A percentile compares a stretch with the other conserved stretches of the same genome.
Evolutionary conservation across 352 stramenopile species (phyloP).

Genomic region (Phytophthora pisi): DNA sequence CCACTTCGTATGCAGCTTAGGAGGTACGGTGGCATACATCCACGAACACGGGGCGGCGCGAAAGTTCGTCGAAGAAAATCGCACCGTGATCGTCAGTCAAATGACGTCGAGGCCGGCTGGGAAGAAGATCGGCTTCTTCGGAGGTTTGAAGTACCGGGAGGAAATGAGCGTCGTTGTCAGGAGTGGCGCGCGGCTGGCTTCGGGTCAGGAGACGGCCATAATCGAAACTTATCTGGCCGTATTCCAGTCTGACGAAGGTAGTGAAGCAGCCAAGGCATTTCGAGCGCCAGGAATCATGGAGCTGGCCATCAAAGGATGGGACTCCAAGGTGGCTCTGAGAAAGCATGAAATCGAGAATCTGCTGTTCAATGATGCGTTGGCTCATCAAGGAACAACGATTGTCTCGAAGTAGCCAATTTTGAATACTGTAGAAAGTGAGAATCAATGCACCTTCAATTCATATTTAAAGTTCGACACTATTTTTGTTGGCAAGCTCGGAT

Average conservation of each 20-base stretch:
- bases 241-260: background rate
- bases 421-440: no score
- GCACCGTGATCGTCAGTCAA: constrained; percentile 5
- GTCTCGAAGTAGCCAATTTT: background rate
- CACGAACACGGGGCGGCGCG: constrained; percentile 1
- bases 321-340: background rate
- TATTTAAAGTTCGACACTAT: no score
- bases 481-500: no score
- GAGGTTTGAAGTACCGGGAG: constrained; percentile 2
- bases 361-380: background rate
- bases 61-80: constrained; percentile 5
- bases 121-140: background rate
- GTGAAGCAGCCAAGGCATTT: background rate
- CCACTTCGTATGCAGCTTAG: background rate
- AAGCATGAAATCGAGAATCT: constrained; percentile 8
- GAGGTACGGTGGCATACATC: background rate
- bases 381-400: background rate
- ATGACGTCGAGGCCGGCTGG: background rate
- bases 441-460: no score
- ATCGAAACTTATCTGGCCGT: constrained; percentile 1
- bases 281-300: background rate
- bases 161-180: constrained; percentile 1
- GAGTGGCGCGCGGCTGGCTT: background rate
- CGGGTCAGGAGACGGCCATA: constrained; percentile 3
- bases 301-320: background rate